Base-by-base conservation (phyloP, 768 basidiomycete species). In the Boletus tomentosulus region DNA sequence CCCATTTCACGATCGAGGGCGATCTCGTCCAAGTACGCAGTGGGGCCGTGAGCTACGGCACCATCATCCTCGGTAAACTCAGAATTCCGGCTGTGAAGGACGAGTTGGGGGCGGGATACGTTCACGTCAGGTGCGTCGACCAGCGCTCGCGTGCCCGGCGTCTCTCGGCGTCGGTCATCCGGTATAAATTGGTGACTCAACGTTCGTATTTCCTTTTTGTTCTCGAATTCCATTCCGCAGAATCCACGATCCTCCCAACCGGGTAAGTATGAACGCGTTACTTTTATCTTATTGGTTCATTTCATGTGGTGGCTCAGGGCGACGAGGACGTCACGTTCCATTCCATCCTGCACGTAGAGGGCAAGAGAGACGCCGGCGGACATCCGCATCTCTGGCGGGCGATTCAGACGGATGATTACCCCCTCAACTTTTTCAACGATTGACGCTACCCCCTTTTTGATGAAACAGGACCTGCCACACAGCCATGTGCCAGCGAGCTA, bases 61-160 rank as follows among this genome's bases (percentile, higher is more conserved):
- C 77, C 10, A 80, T 90, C 53, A 80, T 92, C 55, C 66, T 92
- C 11, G 88, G 89, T 27, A 89, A 91, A 76, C 79, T 90, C 66
- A 79, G 78, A 60, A 76, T 90, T 43, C 85, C 86, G 8, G 85
- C 79, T 22, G 72, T 89, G 50, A 73, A 79, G 7, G 87, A 88
- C 62, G 72, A 80, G 61, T 19, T 60, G 30, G 86, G 87, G 28
- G 74, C 76, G 60, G 87, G 87, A 11, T 88, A 78, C 62, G 61
- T 89, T 50, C 87, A 90, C 58, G 80, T 89, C 64, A 80, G 86
- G 87, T 87, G 19, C 19, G 19, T 19, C 19, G 19, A 19, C 19
- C 19, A 19, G 19, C 19, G 19, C 19, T 19, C 19, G 19, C 19
- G 19, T 19, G 19, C 19, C 19, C 19, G 19, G 19, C 19, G 19